Evolutionary conservation across 2,329 filamentous ascomycete genomes (phyloP).

Genomic region (Fusarium odoratissimum): DNA sequence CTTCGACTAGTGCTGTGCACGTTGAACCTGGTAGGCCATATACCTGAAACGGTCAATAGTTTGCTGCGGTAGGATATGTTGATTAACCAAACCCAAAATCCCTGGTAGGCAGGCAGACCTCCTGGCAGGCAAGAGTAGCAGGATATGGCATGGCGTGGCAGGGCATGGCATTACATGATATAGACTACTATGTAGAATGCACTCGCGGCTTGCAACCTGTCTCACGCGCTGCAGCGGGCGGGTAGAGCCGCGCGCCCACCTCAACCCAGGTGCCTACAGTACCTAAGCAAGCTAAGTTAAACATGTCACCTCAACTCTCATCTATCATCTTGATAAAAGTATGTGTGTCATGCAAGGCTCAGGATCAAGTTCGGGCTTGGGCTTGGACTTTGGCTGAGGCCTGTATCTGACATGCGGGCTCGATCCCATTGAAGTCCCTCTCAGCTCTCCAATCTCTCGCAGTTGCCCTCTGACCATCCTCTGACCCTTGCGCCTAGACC

Average conservation of each 20-base stretch:
- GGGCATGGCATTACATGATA: constrained; percentile 5
- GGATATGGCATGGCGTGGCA: constrained; percentile 10
- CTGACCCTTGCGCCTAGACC: neutral
- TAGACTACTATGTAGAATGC: constrained; percentile 6
- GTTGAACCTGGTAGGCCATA: neutral
- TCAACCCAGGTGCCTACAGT: neutral
- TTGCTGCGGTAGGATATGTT: neutral
- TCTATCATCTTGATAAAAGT: neutral
- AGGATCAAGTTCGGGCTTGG: neutral
- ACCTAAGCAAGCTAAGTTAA: neutral
- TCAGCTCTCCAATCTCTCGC: neutral
- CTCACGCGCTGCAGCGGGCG: constrained; percentile 31
- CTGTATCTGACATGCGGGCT: neutral
- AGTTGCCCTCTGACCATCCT: neutral
- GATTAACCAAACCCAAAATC: neutral
- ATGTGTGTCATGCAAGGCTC: constrained; percentile 23
- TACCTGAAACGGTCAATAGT: constrained; percentile 21
- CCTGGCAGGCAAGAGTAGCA: neutral
- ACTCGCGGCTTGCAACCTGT: constrained; percentile 26
- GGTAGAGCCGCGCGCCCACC: constrained; percentile 33
- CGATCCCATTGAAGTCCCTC: neutral
- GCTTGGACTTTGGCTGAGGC: neutral
- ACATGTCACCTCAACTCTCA: constrained; percentile 2
- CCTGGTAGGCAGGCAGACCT: neutral
- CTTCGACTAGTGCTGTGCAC: constrained; percentile 1